Evolutionary conservation across 129 eudicot species (phyloP).

Genomic region (Flaveria ramosissima): DNA sequence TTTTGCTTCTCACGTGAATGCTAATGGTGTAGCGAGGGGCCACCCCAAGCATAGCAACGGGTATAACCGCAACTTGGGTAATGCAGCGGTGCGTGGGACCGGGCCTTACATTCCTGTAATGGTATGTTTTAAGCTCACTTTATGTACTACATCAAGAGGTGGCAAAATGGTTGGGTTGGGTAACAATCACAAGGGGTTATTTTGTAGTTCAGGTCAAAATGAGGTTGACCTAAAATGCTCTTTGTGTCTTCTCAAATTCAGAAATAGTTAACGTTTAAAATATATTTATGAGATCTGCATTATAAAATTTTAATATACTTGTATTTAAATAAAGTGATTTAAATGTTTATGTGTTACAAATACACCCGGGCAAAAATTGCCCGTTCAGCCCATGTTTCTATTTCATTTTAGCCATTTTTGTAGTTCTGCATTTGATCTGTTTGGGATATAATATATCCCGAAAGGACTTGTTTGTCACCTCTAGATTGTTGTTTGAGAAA

Average conservation of each 20-base stretch:
- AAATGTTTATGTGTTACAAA: background rate
- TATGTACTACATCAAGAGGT: background rate
- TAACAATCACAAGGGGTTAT: background rate
- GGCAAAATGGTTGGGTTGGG: constrained; percentile 6
- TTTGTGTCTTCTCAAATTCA: background rate
- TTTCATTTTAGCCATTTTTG: background rate
- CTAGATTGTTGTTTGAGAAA: background rate
- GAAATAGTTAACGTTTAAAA: background rate
- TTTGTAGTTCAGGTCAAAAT: background rate
- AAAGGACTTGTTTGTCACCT: background rate
- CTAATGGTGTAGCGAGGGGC: constrained; percentile 35
- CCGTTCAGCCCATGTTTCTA: background rate
- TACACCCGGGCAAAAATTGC: background rate
- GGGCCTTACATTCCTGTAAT: constrained; percentile 71
- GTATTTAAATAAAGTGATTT: background rate
- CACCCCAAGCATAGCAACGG: constrained; percentile 34
- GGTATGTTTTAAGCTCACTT: constrained; percentile 47
- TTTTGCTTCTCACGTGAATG: constrained; percentile 31
- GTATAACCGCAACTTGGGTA: constrained; percentile 10
- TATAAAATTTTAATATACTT: background rate
- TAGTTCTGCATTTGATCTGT: background rate
- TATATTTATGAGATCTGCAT: background rate
- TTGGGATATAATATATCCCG: background rate
- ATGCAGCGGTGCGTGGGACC: constrained; percentile 49
- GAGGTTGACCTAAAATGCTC: background rate